Base-by-base conservation (phyloP, 164 flowering plant species). In the Sextonia rubra region DNA sequence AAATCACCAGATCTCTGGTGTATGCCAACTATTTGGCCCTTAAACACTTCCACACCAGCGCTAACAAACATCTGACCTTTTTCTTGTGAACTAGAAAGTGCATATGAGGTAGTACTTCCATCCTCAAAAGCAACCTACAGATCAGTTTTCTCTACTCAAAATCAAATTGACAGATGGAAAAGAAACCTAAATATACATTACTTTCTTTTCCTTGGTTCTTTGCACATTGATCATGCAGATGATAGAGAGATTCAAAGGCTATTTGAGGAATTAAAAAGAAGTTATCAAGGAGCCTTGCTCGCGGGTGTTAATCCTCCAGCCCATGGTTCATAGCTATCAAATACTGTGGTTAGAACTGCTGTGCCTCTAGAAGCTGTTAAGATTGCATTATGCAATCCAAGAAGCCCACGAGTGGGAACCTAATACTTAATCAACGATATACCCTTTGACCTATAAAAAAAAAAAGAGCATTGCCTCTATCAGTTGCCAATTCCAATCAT, bases 361-460 rank as follows among this genome's bases (percentile, higher is more conserved):
- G 99, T 95, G 78, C 99, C 99, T 69, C 97, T 88, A 70, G 98
- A 87, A 80, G 97, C 99, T 5, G 97, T 95, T 63, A 95, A 82
- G 74, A 95, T 91, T 71, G 94, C 92, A 85, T 95, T 95, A 58
- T 97, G 74, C 80, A 93, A 68, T 71, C 99, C 98, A 71, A 95
- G 90, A 78, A 95, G 94, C 27, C 98, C 97, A 77, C 98, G 96
- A n/a, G 99, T 95, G 47, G 99, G 99, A 70, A 95, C 91, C 82
- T 88, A 88, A 78, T 95, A 93, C 71, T 86, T 90, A 52, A 95
- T 80, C 14, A 88, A 32, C 24, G 85, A 82, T 70, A 95, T 93
- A 70, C 99, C 98, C 76, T 91, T 97, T 25, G 86, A 83, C 82
- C 99, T 95, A 74, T n/a, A 24, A 75, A 26, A 44, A 56, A 72